Evolutionary conservation across 2,329 filamentous ascomycete species (phyloP).

Genomic region (Aspergillus sp.): DNA sequence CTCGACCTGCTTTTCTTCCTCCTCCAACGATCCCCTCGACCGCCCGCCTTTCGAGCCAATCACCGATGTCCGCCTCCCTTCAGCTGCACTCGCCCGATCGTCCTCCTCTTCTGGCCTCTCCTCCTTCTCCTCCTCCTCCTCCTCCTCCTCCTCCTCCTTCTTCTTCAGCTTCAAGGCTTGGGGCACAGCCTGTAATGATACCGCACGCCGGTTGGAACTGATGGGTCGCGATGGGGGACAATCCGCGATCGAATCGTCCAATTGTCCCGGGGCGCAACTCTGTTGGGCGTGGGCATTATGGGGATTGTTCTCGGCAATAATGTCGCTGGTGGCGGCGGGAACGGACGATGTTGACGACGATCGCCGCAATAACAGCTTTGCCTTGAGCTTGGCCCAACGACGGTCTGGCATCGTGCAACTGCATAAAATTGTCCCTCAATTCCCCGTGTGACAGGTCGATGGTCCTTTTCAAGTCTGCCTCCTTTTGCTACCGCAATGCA

Average conservation of each 20-base stretch:
- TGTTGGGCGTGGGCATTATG: background rate
- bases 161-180: background rate
- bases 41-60: slow-evolving; percentile 5
- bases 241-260: background rate
- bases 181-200: background rate
- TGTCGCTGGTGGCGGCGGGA: slow-evolving; percentile 12
- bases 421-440: background rate
- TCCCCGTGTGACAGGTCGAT: too few relatives aligned
- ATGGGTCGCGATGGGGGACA: background rate
- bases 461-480: background rate
- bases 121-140: too few relatives aligned
- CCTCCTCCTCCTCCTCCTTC: too few relatives aligned
- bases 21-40: slow-evolving; percentile 7
- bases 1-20: background rate
- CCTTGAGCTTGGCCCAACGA: slow-evolving; percentile 38
- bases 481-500: background rate
- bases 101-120: too few relatives aligned
- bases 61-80: background rate
- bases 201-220: background rate
- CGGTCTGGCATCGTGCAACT: slow-evolving; percentile 33
- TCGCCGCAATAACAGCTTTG: slow-evolving; percentile 35
- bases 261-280: background rate
- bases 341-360: slow-evolving; percentile 34
- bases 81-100: background rate
- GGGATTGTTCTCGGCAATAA: background rate